Base-by-base conservation (phyloP, 108 stramenopile genomes). In the Chaetoceros tenuissimus region DNA sequence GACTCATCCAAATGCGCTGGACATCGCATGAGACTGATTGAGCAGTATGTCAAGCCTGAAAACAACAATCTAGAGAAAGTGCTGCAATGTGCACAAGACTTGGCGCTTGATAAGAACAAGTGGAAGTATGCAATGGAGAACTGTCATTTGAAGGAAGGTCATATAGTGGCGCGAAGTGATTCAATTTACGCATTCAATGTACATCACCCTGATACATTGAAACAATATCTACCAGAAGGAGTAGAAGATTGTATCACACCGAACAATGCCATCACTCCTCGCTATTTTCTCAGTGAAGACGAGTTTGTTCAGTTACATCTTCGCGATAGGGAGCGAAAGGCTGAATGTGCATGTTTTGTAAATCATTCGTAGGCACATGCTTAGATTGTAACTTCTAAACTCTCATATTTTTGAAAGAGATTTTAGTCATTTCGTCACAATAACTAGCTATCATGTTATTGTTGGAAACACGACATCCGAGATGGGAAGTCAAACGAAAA, bases 121-220 rank as follows among this genome's bases (percentile, higher is more conserved):
- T 62, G 62, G 62, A 28, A 44, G 8, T 62, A 55, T 55, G 54
- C 54, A 1, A 55, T 62, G 53, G 34, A 54, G 24, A 55, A 62
- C 28, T 62, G 62, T 28, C 40, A 45, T 62, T 27, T 62, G 62
- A 55, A 62, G 20, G 40, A 55, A 55, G 62, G 62, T 45, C 62
- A 62, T 30, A 62, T 62, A 45, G 62, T 62, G 3, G 54, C 53
- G 1, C 31, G 62, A 45, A 55, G 53, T 44, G 62, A 62, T 45
- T 54, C 62, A 5, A 40, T 62, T 21, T 62, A 62, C 44, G 53
- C 62, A 13, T 55, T 55, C 24, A 55, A 21, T 62, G 62, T 62
- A 2, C 62, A 62, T 47, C 53, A 55, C 34, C 62, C 62, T 26
- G 53, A 54, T 45, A 62, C 62, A 23, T 30, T 62, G n/a, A 7